phyloP scores from a whole-genome alignment of 2,329 filamentous ascomycete species.

The Pseudogymnoascus pannorum region DNA sequence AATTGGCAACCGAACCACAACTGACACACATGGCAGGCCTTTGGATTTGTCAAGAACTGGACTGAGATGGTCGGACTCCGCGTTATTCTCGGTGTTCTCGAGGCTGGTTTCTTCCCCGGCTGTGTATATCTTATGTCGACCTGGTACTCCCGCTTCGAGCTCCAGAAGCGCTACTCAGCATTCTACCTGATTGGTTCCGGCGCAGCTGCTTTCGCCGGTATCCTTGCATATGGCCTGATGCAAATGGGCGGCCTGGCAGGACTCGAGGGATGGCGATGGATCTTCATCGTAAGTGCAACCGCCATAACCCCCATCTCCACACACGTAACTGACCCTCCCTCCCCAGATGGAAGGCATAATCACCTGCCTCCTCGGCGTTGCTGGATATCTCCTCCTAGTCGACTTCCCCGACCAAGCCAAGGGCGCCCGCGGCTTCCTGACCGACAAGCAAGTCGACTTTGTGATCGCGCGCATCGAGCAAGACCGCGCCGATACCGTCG shows the following conservation, averaged over 20 bases:
- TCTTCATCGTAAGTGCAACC: constrained; percentile 38
- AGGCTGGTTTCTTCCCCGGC: constrained; percentile 31
- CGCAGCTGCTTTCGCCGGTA: constrained; percentile 58
- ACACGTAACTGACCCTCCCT: constrained; percentile 49
- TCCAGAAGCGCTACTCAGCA: constrained; percentile 60
- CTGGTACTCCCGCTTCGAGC: constrained; percentile 48
- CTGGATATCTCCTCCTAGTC: constrained; percentile 49
- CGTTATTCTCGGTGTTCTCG: constrained; percentile 24
- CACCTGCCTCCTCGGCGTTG: constrained; percentile 43
- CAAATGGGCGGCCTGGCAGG: constrained; percentile 30
- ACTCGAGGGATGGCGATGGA: constrained; percentile 54
- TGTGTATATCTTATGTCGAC: constrained; percentile 35
- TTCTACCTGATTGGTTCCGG: constrained; percentile 65
- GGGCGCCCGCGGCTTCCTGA: constrained; percentile 39
- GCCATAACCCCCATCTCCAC: constrained; percentile 47
- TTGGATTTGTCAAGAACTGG: constrained; percentile 31
- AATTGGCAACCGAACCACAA: background rate
- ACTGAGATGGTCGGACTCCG: constrained; percentile 23
- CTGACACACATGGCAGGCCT: constrained; percentile 15
- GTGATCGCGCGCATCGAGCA: constrained; percentile 44
- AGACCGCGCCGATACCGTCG: constrained; percentile 46
- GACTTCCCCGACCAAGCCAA: constrained; percentile 53
- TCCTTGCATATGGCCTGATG: constrained; percentile 60
- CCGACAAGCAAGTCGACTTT: constrained; percentile 40
- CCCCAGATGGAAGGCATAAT: constrained; percentile 38